Percentiles rank a stretch among this genome's conserved stretches.
Conservation (phyloP, 352 stramenopile genomes). For the Discostella stelligera region DNA sequence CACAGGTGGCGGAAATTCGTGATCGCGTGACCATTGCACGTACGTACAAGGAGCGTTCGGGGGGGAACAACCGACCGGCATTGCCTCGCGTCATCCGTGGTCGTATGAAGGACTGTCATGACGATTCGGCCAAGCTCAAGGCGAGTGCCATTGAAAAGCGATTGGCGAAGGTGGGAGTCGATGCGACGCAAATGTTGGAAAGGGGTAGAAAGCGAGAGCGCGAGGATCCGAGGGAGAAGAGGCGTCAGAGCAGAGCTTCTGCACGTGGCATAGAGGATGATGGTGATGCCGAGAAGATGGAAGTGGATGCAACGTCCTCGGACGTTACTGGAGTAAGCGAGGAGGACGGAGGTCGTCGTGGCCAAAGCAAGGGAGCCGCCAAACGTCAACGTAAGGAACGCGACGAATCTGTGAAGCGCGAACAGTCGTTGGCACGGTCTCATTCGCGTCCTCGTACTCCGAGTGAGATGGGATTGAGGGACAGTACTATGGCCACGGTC, state of each 20-base stretch:
- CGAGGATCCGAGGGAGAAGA: constrained; percentile 83
- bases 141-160: constrained; percentile 88
- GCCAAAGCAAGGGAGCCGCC: constrained; percentile 76
- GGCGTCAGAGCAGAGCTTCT: constrained; percentile 44
- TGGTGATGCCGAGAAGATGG: constrained; percentile 43
- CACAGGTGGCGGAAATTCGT: constrained; percentile 85
- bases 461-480: constrained; percentile 64
- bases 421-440: constrained; percentile 68
- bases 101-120: constrained; percentile 69
- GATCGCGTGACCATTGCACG: constrained; percentile 88
- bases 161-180: constrained; percentile 88
- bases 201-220: constrained; percentile 86
- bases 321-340: background rate
- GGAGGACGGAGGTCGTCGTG: constrained; percentile 44
- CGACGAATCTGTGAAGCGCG: constrained; percentile 60
- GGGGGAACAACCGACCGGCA: constrained; percentile 88
- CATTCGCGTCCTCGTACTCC: constrained; percentile 78
- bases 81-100: constrained; percentile 86
- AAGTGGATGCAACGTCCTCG: background rate
- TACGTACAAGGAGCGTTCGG: constrained; percentile 57
- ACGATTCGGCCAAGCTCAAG: constrained; percentile 78
- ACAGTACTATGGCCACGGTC: constrained; percentile 58
- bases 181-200: constrained; percentile 90
- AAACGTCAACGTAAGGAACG: constrained; percentile 71
- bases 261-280: constrained; percentile 24